Evolutionary conservation across 2,329 filamentous ascomycete species (phyloP), one percentile per base, ranked within the genome.

Genomic region (Botrytis galanthina): DNA sequence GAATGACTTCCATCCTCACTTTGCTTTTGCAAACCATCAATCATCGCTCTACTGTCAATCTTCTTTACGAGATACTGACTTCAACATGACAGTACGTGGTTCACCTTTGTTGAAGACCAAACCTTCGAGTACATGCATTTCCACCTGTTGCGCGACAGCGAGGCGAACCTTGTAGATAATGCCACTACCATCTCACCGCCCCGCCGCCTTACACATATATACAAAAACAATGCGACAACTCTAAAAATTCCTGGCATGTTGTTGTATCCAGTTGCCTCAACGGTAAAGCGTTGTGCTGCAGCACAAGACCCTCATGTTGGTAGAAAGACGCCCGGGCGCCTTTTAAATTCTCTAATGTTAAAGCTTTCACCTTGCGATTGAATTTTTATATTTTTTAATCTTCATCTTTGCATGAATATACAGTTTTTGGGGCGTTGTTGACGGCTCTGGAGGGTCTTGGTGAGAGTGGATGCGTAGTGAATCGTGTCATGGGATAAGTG

Each of bases 311-410:
- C 2, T 54, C 64, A 54, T 54, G 35, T 67, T 39, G 46, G 46
- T 4, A 67, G 64, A 67, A 54, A 37, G 35, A 3, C 14, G 37
- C 29, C 39, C 39, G 39, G 39, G 39, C 32, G 64, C 16, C 35
- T n/a, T 67, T 39, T 29, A 39, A 54, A n/a, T 67, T 67, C 46
- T 67, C 64, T 67, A 67, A 67, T 18, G 64, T 39, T 67, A 44
- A 67, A 29, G 16, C 46, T 54, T 54, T 54, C n/a, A 39, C 64
- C 64, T 42, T 37, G 35, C 64, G 46, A 67, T 39, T 67, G 64
- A 67, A 67, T 51, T 39, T 67, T 54, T 54, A 26, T 2, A 54
- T 9, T 67, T 51, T 54, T 29, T 29, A 39, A 54, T 51, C 8
- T 35, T 16, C 35, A 3, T 18, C 35, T 39, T 16, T 37, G 12